These are phyloP conservation scores for Xerocomellus chrysenteron DNA, from an alignment of 768 basidiomycete species.

Conservation along the genomic window DNA sequence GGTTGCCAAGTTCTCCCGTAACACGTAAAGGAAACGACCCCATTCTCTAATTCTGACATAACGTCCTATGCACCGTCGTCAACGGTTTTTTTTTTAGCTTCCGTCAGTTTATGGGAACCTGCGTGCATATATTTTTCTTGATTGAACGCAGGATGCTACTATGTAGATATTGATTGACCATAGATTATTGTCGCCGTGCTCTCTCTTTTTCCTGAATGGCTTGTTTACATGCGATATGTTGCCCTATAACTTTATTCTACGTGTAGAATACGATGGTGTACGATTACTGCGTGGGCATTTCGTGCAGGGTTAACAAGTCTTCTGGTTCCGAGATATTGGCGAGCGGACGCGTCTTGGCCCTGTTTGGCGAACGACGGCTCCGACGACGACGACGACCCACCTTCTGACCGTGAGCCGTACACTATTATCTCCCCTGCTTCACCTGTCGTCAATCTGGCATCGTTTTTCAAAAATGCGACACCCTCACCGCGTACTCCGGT, in stretches of 20 bases:
- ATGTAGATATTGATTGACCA: constrained; percentile 29
- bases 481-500: constrained; percentile 44
- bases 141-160: constrained; percentile 30
- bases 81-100: neutral
- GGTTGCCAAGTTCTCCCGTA: constrained; percentile 41
- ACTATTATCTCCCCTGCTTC: neutral
- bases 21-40: constrained; percentile 31
- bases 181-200: constrained; percentile 34
- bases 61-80: neutral
- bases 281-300: constrained; percentile 21
- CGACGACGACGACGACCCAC: constrained; percentile 10
- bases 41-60: constrained; percentile 11
- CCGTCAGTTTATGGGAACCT: constrained; percentile 16
- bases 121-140: constrained; percentile 34
- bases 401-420: neutral
- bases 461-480: constrained; percentile 56
- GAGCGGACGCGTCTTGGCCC: neutral
- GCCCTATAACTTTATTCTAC: constrained; percentile 33
- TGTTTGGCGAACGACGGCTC: constrained; percentile 7
- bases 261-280: constrained; percentile 31
- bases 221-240: constrained; percentile 28
- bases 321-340: constrained; percentile 2
- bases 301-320: constrained; percentile 19
- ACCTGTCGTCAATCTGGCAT: constrained; percentile 54
- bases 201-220: constrained; percentile 5